Evolutionary conservation across 192 early-diverging fungal species (phyloP).

Genomic region (Coemansia pectinata): DNA sequence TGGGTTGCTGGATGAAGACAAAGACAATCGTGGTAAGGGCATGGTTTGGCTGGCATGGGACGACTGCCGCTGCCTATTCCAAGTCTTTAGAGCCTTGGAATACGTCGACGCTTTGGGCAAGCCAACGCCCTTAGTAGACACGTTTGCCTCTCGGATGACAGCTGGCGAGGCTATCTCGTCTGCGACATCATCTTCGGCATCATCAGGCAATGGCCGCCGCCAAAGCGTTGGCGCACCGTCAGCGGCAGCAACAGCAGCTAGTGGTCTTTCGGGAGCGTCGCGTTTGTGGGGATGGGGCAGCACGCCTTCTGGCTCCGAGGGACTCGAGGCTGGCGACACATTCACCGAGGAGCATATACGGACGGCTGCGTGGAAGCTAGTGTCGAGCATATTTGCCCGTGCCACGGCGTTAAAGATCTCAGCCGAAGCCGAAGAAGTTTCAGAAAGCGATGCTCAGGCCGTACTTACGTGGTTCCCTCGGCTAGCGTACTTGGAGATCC

Average conservation of each 20-base stretch:
- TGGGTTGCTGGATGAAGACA: slow-evolving; percentile 6
- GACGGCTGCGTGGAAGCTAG: slow-evolving; percentile 40
- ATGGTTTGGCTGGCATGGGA: slow-evolving; percentile 54
- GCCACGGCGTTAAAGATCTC: slow-evolving; percentile 46
- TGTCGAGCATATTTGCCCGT: slow-evolving; percentile 42
- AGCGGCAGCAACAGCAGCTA: not conserved
- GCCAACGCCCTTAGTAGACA: slow-evolving; percentile 46
- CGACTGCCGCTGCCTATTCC: slow-evolving; percentile 39
- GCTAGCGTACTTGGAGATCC: slow-evolving; percentile 45
- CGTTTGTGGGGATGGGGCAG: slow-evolving; percentile 20
- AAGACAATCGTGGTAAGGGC: not conserved
- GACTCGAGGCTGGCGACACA: not conserved
- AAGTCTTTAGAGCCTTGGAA: slow-evolving; percentile 38
- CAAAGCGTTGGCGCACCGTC: not conserved
- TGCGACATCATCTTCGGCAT: not conserved
- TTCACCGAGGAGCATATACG: slow-evolving; percentile 19
- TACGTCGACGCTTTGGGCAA: slow-evolving; percentile 39
- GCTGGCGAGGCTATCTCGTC: slow-evolving; percentile 25
- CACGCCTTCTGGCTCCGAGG: not conserved
- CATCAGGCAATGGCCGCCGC: not conserved
- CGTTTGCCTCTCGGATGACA: slow-evolving; percentile 39
- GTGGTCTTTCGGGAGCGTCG: not conserved
- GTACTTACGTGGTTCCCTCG: slow-evolving; percentile 55
- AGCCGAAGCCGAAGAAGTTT: slow-evolving; percentile 48
- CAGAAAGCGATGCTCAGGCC: slow-evolving; percentile 35